Percentiles rank a stretch among this genome's conserved stretches.
phyloP scores from a whole-genome alignment of 73 alveolate species.

The Paramecium bursaria region DNA sequence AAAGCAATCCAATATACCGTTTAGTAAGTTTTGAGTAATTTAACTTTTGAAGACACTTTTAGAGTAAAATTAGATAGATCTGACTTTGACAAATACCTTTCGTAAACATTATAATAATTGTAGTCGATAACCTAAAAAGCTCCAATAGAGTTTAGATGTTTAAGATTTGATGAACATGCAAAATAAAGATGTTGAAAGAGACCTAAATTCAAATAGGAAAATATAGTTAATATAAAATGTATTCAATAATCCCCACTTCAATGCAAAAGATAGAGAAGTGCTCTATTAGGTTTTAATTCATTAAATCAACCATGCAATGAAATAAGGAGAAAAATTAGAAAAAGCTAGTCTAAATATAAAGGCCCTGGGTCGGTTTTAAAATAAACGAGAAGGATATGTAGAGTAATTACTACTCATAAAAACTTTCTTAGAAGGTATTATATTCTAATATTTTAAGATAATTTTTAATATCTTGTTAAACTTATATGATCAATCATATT shows the following conservation, averaged over 20 bases:
- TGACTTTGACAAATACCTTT: slow-evolving; percentile 30
- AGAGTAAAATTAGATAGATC: slow-evolving; percentile 13
- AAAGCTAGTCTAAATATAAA: slow-evolving; percentile 22
- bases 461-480: no score
- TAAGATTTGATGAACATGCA: slow-evolving; percentile 11
- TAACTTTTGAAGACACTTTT: slow-evolving; percentile 34
- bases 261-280: slow-evolving; percentile 60
- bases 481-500: no score
- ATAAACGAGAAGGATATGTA: slow-evolving; percentile 21
- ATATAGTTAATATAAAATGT: slow-evolving; percentile 33
- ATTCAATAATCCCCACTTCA: slow-evolving; percentile 37
- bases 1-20: slow-evolving; percentile 43
- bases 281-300: not conserved
- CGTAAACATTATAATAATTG: no score
- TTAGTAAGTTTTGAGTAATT: not conserved
- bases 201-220: slow-evolving; percentile 31
- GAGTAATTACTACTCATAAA: slow-evolving; percentile 7
- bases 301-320: slow-evolving; percentile 1
- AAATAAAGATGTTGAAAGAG: slow-evolving; percentile 6
- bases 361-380: slow-evolving; percentile 20
- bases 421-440: slow-evolving; percentile 20
- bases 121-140: not conserved
- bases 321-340: slow-evolving; percentile 30
- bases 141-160: not conserved
- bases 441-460: no score